Base-by-base conservation (phyloP, 148 eudicot genomes). In the Camellia lanceoleosa region DNA sequence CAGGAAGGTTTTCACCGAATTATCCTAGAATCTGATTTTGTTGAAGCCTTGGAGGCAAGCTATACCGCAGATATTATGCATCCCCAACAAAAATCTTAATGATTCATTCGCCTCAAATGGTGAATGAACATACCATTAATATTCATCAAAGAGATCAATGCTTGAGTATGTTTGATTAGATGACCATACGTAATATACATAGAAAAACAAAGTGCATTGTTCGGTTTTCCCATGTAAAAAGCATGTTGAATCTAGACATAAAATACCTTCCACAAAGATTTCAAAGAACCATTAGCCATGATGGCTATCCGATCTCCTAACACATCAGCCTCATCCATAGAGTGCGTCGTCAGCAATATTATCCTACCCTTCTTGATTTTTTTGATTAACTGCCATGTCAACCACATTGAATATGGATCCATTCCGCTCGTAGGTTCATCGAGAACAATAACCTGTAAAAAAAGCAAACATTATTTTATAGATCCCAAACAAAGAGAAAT, bases 341-440 rank as follows among this genome's bases (percentile, higher is more conserved):
- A 97, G 84, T 97, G 99, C 43, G 99, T 97, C 0, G 99, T 97
- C 81, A 97, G 82, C 85, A 97, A 78, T 76, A 97, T 89, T 62
- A 92, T 91, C 81, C 99, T 91, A 63, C 99, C 99, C 84, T 97
- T 97, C 89, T 91, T 97, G 54, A 92, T 79, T 80, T 86, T 94
- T 83, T 92, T 94, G 20, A 97, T 97, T 46, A 94, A 79, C 80
- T 97, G 99, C 99, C 99, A 97, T 41, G 98, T 97, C 90, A 97
- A 82, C 79, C 98, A 88, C 99, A 94, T 97, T 74, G 99, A 97
- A 87, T 97, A 97, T 61, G 99, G 99, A 89, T 97, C 99, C 99
- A 97, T 97, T 84, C 99, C 99, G 83, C 99, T 97, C 41, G 99
- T 97, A 65, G 99, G 99, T 82, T 97, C 99, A 83, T 97, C 99